Conservation (phyloP, 2,329 filamentous ascomycete genomes). For the Emydomyces testavorans region DNA sequence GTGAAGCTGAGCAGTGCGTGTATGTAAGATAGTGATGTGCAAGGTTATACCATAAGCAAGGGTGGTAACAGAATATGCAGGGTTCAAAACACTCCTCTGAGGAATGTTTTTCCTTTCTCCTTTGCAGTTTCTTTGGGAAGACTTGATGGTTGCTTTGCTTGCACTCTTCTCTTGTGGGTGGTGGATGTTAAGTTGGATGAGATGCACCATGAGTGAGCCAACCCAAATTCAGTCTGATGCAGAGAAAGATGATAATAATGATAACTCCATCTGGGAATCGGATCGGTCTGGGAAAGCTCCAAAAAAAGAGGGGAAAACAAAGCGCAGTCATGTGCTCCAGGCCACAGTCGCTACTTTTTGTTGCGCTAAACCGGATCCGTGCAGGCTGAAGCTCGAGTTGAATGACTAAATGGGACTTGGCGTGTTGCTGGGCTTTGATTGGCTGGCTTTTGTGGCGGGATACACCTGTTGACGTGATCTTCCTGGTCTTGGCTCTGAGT, state of each 20-base stretch:
- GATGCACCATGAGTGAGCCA: too few relatives aligned
- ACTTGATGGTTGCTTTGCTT: not conserved
- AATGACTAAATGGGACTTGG: not conserved
- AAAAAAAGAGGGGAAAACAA: not conserved
- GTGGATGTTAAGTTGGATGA: too few relatives aligned
- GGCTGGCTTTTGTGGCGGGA: not conserved
- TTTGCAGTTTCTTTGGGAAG: not conserved
- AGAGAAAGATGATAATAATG: too few relatives aligned
- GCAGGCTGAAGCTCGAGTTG: not conserved
- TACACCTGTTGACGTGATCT: not conserved
- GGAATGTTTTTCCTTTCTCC: not conserved
- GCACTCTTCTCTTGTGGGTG: not conserved
- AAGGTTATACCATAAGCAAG: not conserved
- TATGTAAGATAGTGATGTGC: not conserved
- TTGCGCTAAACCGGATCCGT: not conserved
- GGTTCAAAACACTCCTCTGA: slow-evolving; percentile 8
- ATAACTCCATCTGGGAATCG: too few relatives aligned
- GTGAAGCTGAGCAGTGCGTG: not conserved
- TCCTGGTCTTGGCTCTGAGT: not conserved
- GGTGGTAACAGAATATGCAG: slow-evolving; percentile 8
- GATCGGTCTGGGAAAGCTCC: too few relatives aligned
- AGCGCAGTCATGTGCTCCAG: not conserved
- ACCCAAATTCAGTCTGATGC: too few relatives aligned
- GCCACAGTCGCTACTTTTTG: not conserved
- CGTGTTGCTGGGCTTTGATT: not conserved